These are phyloP conservation scores for Garcia nutans DNA, from an alignment of 345 rosid genomes.

Conservation along the genomic window DNA sequence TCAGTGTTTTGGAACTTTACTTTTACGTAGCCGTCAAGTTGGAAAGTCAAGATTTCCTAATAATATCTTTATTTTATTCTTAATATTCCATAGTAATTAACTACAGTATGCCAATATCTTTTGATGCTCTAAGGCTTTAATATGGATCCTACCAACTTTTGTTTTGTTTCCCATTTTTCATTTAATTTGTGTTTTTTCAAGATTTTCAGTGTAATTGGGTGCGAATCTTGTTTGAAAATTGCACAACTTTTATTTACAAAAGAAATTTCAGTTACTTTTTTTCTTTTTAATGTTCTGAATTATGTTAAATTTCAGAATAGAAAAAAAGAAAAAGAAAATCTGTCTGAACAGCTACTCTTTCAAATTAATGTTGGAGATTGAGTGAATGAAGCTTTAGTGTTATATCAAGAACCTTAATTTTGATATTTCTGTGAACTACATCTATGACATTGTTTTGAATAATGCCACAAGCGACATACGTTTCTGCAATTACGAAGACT, in stretches of 20 bases:
- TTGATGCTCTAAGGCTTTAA: not conserved
- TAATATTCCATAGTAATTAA: not conserved
- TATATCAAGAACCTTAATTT: not conserved
- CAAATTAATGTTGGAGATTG: not conserved
- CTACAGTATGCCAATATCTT: conserved; percentile 7
- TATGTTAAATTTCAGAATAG: not conserved
- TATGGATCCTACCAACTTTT: not conserved
- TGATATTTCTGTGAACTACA: not conserved
- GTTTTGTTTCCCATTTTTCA: not conserved
- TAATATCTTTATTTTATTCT: not conserved
- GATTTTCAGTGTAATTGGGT: not conserved
- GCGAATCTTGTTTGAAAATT: not conserved
- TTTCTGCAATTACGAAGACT: not conserved
- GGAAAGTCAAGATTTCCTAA: not conserved
- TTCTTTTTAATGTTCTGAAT: not conserved
- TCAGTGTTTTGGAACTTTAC: not conserved
- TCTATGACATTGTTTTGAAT: not conserved
- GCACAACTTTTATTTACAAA: not conserved
- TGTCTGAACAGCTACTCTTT: not conserved
- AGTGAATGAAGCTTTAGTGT: not conserved
- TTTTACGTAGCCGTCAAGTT: conserved; percentile 1
- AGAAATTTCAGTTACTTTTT: not conserved
- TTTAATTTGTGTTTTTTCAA: not conserved
- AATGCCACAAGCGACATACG: not conserved
- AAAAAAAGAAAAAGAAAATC: not conserved